Percentiles rank a stretch among this genome's conserved stretches.
These are phyloP conservation scores for Paraphoma chrysanthemicola DNA, from an alignment of 2,329 filamentous ascomycete species.

Conservation along the genomic window DNA sequence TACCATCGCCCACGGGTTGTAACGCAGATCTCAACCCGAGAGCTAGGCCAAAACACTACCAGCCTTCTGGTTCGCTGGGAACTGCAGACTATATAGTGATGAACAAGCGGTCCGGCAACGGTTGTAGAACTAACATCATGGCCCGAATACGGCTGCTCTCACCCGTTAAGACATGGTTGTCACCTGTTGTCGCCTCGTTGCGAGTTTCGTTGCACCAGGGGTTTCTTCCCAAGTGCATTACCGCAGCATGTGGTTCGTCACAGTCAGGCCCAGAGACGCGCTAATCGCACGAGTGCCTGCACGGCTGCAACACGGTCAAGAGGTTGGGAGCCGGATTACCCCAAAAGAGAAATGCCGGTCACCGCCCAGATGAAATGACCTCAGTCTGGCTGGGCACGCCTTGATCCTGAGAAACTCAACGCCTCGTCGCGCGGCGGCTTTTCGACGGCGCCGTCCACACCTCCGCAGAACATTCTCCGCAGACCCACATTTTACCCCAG, in stretches of 20 bases:
- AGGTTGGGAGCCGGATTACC: not conserved
- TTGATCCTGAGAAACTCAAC: not conserved
- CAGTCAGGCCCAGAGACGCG: not conserved
- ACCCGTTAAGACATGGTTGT: not conserved
- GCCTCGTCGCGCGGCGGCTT: not conserved
- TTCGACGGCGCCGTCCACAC: not conserved
- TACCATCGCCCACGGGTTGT: too few species aligned
- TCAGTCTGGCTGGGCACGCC: not conserved
- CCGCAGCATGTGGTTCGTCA: not conserved
- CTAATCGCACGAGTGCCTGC: not conserved
- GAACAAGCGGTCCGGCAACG: too few species aligned
- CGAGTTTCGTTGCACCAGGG: not conserved
- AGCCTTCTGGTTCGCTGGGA: too few species aligned
- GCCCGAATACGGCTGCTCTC: too few species aligned
- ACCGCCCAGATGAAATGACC: not conserved
- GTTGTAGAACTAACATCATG: too few species aligned
- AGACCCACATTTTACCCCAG: constrained; percentile 18
- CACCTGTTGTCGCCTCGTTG: not conserved
- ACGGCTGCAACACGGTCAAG: not conserved
- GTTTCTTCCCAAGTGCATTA: not conserved
- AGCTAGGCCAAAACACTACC: too few species aligned
- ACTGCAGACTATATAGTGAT: too few species aligned
- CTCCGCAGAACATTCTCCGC: constrained; percentile 13
- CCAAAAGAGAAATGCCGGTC: not conserved
- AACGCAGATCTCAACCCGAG: too few species aligned